A percentile compares a stretch with the other conserved stretches of the same genome.
phyloP scores from a whole-genome alignment of 2,329 filamentous ascomycete species.

The Penicillium oxalicum region DNA sequence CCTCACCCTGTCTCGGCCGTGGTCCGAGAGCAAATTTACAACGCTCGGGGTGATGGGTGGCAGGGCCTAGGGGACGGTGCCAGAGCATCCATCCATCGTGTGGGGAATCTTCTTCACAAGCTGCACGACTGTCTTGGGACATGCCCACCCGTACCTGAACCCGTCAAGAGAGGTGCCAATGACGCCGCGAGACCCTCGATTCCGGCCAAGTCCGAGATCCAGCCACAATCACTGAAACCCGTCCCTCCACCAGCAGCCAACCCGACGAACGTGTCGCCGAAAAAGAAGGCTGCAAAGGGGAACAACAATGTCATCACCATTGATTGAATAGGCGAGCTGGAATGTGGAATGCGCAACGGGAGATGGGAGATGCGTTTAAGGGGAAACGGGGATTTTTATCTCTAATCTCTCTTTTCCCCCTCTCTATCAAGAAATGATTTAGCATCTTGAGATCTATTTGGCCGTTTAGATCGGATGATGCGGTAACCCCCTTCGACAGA shows the following conservation, averaged over 20 bases:
- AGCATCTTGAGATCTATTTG: neutral
- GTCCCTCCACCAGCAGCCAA: neutral
- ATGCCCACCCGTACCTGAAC: constrained; percentile 13
- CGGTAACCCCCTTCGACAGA: neutral
- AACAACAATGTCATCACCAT: constrained; percentile 34
- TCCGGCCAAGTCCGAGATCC: constrained; percentile 1
- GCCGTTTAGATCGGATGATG: neutral
- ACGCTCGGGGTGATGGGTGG: constrained; percentile 36
- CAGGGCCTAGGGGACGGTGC: constrained; percentile 36
- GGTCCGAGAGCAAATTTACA: constrained; percentile 31
- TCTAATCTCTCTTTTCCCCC: too few relatives aligned
- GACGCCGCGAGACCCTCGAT: neutral
- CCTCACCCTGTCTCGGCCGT: constrained; percentile 17
- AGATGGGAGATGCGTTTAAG: too few relatives aligned
- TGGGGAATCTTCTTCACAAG: constrained; percentile 29
- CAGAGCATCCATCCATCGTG: constrained; percentile 28
- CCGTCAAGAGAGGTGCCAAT: constrained; percentile 6
- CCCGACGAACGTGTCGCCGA: constrained; percentile 1
- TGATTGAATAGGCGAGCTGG: constrained; percentile 19
- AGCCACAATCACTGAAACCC: neutral
- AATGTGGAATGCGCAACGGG: too few relatives aligned
- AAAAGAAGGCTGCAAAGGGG: constrained; percentile 4
- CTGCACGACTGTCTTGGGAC: constrained; percentile 27
- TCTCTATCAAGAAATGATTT: too few relatives aligned
- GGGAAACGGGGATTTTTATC: neutral